Percentiles rank a stretch among this genome's conserved stretches.
phyloP scores from a whole-genome alignment of 768 basidiomycete species.

The Rhodocollybia butyracea region DNA sequence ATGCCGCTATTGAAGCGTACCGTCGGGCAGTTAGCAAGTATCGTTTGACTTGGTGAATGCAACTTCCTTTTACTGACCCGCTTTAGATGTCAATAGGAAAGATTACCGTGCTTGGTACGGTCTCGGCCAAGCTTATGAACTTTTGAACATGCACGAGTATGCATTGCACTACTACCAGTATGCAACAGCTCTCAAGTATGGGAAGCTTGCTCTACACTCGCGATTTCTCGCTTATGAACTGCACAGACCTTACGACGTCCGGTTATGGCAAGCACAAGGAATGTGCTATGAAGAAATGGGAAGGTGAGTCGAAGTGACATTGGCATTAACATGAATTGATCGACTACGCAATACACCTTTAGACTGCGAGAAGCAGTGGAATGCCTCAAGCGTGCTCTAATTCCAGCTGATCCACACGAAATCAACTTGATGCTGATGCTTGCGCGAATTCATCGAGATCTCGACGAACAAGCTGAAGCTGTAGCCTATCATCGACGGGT shows the following conservation, averaged over 20 bases:
- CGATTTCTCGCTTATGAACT: slow-evolving; percentile 1
- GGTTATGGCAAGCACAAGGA: slow-evolving; percentile 94
- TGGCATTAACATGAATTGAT: neutral
- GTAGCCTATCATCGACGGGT: slow-evolving; percentile 80
- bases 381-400: slow-evolving; percentile 86
- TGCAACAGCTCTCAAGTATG: slow-evolving; percentile 85
- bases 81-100: slow-evolving; percentile 87
- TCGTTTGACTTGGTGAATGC: neutral
- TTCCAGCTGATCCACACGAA: slow-evolving; percentile 75
- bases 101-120: slow-evolving; percentile 99
- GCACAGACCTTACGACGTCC: slow-evolving; percentile 86
- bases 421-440: slow-evolving; percentile 70
- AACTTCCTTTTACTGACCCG: neutral
- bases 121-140: slow-evolving; percentile 95
- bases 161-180: slow-evolving; percentile 95
- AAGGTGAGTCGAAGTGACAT: slow-evolving; percentile 51
- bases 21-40: slow-evolving; percentile 89
- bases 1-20: slow-evolving; percentile 98
- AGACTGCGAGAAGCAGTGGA: slow-evolving; percentile 89
- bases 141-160: slow-evolving; percentile 96
- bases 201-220: slow-evolving; percentile 1
- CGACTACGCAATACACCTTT: neutral
- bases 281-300: slow-evolving; percentile 92
- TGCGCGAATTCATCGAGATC: slow-evolving; percentile 63
- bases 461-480: slow-evolving; percentile 67